Evolutionary conservation across 768 basidiomycete genomes (phyloP), one percentile per base, ranked within the genome.

Genomic region (Tylopilus vinaceipallidus): DNA sequence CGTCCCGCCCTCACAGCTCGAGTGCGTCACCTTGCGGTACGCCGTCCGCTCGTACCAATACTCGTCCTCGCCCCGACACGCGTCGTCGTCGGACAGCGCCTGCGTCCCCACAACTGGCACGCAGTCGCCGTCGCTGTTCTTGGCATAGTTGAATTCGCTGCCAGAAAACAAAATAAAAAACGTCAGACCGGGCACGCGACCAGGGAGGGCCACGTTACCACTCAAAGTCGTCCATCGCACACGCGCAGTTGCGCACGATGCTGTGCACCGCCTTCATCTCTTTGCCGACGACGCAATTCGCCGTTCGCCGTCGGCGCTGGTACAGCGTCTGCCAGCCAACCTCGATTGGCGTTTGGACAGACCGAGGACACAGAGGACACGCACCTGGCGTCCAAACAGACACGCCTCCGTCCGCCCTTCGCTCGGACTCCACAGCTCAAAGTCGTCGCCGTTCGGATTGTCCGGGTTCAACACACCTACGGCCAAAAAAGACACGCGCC

Each of bases 351-450:
- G n/a, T 37, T 50, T 16, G 17, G 30, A 19, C 42, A 29, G 16
- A 45, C n/a, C 30, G 9, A 29, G 17, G 19, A n/a, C n/a, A n/a
- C n/a, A n/a, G 19, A 3, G 19, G 23, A 13, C 6, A 51, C 71
- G 34, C 44, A 91, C 92, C 79, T 91, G 89, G 50, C 88, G 80
- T 19, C 97, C 97, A 56, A 98, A 99, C 23, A 98, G 71, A 69
- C 97, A 99, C 8, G 74, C 73, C 62, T 98, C 94, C 29, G 79
- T 72, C n/a, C 97, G 82, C 39, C 84, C 84, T 62, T 95, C 88
- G 50, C 89, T 91, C 0, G 95, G 97, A 63, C 88, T 93, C 97
- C 97, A 98, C 2, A 97, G 71, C 65, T 98, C 95, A 63, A 98
- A 98, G 71, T 99, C 97, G 62, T 98, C 95, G 33, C 85, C 72